These are phyloP conservation scores for Coniophora puteana DNA, from an alignment of 1,284 basidiomycete species.

Conservation along the genomic window DNA sequence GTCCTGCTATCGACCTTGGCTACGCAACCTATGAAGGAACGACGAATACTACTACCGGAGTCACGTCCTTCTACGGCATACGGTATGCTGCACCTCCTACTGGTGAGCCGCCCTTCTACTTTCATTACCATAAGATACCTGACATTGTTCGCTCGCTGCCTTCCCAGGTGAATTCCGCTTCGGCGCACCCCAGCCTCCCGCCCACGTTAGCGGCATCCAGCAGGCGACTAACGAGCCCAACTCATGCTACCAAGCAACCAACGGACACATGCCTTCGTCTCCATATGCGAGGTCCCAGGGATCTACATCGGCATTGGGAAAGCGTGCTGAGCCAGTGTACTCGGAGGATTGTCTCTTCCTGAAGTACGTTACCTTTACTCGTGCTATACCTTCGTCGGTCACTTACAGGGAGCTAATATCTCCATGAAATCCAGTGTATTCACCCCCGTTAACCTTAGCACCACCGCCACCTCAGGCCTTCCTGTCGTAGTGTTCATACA, in stretches of 20 bases:
- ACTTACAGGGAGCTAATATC: background rate
- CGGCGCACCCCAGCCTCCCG: background rate
- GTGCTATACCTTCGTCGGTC: background rate
- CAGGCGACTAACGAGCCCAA: slow-evolving; percentile 3
- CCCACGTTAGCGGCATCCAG: background rate
- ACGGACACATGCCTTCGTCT: background rate
- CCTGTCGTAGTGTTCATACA: slow-evolving; percentile 1
- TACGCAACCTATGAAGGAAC: slow-evolving; percentile 1
- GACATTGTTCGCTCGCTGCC: background rate
- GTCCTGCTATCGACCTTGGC: slow-evolving; percentile 2
- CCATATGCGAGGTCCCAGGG: background rate
- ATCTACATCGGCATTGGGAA: background rate
- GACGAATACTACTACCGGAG: background rate
- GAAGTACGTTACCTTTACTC: background rate
- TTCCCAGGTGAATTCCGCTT: slow-evolving; percentile 1
- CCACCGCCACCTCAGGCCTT: background rate
- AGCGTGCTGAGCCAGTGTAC: background rate
- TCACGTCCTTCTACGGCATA: slow-evolving; percentile 2
- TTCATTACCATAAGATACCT: background rate
- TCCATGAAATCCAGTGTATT: slow-evolving; percentile 4
- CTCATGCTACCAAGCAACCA: background rate
- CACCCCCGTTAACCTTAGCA: background rate
- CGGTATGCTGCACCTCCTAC: slow-evolving; percentile 1
- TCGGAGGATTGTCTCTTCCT: slow-evolving; percentile 2
- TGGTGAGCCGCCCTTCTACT: background rate